phyloP scores from a whole-genome alignment of 2,329 filamentous ascomycete species.

The Bisporella sp. region DNA sequence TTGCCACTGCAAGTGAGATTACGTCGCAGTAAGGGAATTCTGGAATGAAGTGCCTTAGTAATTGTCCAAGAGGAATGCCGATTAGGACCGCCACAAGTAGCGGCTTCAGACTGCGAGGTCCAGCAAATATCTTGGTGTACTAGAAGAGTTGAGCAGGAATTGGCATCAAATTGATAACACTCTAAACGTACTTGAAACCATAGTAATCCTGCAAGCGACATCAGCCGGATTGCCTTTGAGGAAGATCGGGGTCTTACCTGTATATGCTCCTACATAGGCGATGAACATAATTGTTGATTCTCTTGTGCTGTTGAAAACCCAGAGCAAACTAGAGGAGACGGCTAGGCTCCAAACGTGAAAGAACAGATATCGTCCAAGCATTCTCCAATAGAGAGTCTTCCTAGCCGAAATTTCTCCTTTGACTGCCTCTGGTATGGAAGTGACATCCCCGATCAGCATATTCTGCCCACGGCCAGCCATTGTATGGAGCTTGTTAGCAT shows the following conservation, averaged over 20 bases:
- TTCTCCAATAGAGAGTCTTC: slow-evolving; percentile 24
- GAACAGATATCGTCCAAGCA: slow-evolving; percentile 37
- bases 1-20: slow-evolving; percentile 39
- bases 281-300: slow-evolving; percentile 42
- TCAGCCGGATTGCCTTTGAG: slow-evolving; percentile 1
- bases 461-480: slow-evolving; percentile 4
- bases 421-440: slow-evolving; percentile 2
- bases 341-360: slow-evolving; percentile 31
- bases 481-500: slow-evolving; percentile 1
- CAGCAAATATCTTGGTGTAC: slow-evolving; percentile 45
- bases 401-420: slow-evolving; percentile 26
- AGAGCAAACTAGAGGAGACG: slow-evolving; percentile 38
- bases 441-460: slow-evolving; percentile 2
- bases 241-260: slow-evolving; percentile 34
- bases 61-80: slow-evolving; percentile 39
- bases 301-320: slow-evolving; percentile 38
- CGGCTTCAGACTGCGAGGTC: slow-evolving; percentile 39
- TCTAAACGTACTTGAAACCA: not conserved
- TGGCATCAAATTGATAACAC: no score
- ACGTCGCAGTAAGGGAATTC: slow-evolving; percentile 38
- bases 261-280: slow-evolving; percentile 25
- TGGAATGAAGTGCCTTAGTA: slow-evolving; percentile 33
- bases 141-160: slow-evolving; percentile 13
- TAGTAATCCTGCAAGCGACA: not conserved
- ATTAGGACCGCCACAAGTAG: slow-evolving; percentile 37